phyloP scores from a whole-genome alignment of 139 green algal species.

The Diplosphaera chodatii region DNA sequence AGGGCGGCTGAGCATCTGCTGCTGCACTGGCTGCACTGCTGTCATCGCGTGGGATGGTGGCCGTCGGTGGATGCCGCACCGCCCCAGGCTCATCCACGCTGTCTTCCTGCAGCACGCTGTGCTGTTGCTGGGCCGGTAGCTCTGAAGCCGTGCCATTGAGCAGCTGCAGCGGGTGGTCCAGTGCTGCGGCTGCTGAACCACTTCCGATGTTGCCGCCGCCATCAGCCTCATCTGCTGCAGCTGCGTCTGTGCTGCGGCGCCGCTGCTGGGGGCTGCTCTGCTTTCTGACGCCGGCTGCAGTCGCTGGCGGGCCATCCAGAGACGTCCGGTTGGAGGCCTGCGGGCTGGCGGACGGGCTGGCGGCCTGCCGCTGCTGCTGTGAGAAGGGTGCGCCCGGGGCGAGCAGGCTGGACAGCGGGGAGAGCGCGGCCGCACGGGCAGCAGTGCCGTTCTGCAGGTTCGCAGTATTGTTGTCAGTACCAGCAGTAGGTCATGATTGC shows the following conservation, averaged over 20 bases:
- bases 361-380: constrained; percentile 6
- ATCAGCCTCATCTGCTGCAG: not conserved
- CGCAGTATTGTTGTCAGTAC: no score
- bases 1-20: not conserved
- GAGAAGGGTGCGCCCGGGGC: not conserved
- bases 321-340: no score
- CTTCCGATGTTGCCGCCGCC: no score
- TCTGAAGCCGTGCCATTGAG: not conserved
- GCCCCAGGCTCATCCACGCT: no score
- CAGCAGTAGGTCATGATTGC: no score
- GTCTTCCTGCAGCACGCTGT: not conserved
- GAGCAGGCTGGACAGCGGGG: constrained; percentile 6
- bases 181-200: not conserved
- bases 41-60: no score
- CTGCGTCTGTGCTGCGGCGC: not conserved
- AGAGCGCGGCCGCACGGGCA: not conserved
- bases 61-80: no score
- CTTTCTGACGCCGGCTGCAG: no score
- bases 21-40: not conserved
- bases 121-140: not conserved
- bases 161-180: not conserved
- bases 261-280: no score
- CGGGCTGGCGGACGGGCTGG: no score
- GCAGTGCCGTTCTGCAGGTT: not conserved
- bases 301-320: not conserved